These are phyloP conservation scores for Calocybe gambosa DNA, from an alignment of 1,284 basidiomycete genomes.

Conservation along the genomic window DNA sequence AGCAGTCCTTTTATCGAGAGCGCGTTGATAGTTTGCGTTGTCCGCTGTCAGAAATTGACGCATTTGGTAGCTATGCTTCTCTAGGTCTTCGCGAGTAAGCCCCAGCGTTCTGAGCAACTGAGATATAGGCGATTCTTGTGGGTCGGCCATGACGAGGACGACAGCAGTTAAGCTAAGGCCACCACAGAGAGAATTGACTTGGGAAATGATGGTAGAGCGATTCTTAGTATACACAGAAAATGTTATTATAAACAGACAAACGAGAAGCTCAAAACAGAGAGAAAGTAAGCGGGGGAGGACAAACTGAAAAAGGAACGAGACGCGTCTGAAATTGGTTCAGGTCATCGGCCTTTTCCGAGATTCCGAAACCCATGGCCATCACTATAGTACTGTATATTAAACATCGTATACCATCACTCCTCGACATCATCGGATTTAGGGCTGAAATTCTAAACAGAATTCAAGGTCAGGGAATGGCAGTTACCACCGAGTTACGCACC, in stretches of 20 bases:
- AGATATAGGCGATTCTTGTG: constrained; percentile 51
- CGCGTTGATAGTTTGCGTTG: constrained; percentile 36
- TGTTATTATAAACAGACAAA: constrained; percentile 2
- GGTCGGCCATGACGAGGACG: constrained; percentile 25
- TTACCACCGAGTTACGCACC: constrained; percentile 35
- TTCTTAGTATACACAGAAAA: constrained; percentile 9
- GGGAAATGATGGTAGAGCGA: background rate
- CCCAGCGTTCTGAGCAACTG: constrained; percentile 60
- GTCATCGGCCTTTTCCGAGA: constrained; percentile 5
- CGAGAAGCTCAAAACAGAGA: background rate
- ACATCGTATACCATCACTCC: background rate
- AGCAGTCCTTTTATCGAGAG: constrained; percentile 31
- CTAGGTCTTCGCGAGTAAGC: constrained; percentile 64
- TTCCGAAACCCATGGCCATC: constrained; percentile 9
- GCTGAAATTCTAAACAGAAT: background rate
- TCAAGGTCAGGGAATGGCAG: background rate
- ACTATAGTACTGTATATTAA: constrained; percentile 2
- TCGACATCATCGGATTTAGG: background rate
- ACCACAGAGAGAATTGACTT: background rate
- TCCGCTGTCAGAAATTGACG: constrained; percentile 62
- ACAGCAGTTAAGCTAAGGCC: constrained; percentile 7
- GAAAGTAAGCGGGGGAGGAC: constrained; percentile 2
- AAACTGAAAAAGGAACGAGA: constrained; percentile 11
- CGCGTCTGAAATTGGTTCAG: constrained; percentile 4
- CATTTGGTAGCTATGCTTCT: constrained; percentile 64